phyloP scores from a whole-genome alignment of 2,329 filamentous ascomycete species.

The Stemphylium beticola region DNA sequence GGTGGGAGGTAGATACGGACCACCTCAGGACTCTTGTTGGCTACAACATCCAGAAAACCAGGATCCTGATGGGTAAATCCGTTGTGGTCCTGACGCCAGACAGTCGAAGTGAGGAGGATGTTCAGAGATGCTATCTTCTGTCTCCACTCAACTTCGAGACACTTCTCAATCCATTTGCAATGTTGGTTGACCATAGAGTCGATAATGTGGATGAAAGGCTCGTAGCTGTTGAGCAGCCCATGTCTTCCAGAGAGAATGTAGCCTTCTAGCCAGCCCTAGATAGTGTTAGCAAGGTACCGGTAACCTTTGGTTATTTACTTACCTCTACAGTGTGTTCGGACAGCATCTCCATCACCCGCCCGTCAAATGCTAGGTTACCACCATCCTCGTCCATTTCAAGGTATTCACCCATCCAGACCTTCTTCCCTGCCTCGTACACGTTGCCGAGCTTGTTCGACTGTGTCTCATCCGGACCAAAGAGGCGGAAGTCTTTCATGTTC shows the following conservation, averaged over 20 bases:
- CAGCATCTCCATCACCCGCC: conserved; percentile 84
- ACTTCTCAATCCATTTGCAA: conserved; percentile 86
- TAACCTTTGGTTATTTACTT: not conserved
- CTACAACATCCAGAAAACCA: conserved; percentile 76
- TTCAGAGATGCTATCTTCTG: conserved; percentile 76
- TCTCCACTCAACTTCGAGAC: conserved; percentile 79
- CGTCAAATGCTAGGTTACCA: conserved; percentile 71
- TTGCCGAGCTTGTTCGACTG: conserved; percentile 78
- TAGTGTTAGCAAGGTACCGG: conserved; percentile 9
- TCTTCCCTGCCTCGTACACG: conserved; percentile 77
- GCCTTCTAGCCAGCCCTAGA: conserved; percentile 71
- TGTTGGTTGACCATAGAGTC: conserved; percentile 88
- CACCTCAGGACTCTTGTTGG: conserved; percentile 80
- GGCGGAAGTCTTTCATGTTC: conserved; percentile 72
- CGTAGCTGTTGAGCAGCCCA: conserved; percentile 79
- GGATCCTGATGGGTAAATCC: conserved; percentile 84
- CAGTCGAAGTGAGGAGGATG: conserved; percentile 77
- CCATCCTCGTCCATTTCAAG: conserved; percentile 78
- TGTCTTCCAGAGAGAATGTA: conserved; percentile 78
- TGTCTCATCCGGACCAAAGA: conserved; percentile 81
- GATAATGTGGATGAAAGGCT: conserved; percentile 83
- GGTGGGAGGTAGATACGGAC: conserved; percentile 82
- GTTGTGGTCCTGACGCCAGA: conserved; percentile 85
- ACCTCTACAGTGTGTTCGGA: conserved; percentile 79
- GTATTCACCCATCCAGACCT: conserved; percentile 80